Evolutionary conservation across 2,329 filamentous ascomycete species (phyloP), one percentile per base, ranked within the genome.

Genomic region (Scopulariopsis brevicaulis): DNA sequence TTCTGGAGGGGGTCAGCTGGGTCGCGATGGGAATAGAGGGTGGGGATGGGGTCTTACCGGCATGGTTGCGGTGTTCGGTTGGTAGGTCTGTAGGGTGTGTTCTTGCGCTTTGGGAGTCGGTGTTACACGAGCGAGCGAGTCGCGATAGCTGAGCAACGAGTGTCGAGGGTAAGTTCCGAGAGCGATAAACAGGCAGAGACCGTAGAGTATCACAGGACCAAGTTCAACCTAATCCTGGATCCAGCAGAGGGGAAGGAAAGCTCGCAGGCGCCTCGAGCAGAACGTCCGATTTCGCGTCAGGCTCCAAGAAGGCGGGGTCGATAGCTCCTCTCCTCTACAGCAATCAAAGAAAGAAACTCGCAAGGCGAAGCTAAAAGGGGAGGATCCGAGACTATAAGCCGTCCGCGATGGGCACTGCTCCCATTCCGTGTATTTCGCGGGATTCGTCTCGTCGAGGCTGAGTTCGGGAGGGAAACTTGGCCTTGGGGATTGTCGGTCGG

Each of bases 1-100:
- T 92, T 85, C 77, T 86, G 34, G 37, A 32, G 15, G 22, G 22
- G 11, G 50, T 20, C 12, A 25, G 48, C 35, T 25, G 32, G 48
- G n/a, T 15, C 12, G 24, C 32, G 20, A 18, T n/a, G 25, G 24
- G 25, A 25, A 18, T 18, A 11, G 25, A 28, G 22, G 10, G 18
- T 4, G 40, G 54, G 37, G 14, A 18, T 43, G 40, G 54, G 37
- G 14, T 24, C 18, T 28, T 55, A 55, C 54, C 37, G 54, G 54
- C 54, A 55, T 55, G 54, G 54, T 46, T 55, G 54, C 54, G 24
- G 4, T 53, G 51, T 22, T 14, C 7, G 46, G 11, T 22, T 24
- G n/a, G n/a, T 20, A 12, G n/a, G 12, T 14, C n/a, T 24, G 20
- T 50, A 50, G 20, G 22, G 8, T 15, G 40, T 46, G 2, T n/a